Evolutionary conservation across 176 grass and related monocot species (phyloP).

Genomic region (Dactylis glomerata): DNA sequence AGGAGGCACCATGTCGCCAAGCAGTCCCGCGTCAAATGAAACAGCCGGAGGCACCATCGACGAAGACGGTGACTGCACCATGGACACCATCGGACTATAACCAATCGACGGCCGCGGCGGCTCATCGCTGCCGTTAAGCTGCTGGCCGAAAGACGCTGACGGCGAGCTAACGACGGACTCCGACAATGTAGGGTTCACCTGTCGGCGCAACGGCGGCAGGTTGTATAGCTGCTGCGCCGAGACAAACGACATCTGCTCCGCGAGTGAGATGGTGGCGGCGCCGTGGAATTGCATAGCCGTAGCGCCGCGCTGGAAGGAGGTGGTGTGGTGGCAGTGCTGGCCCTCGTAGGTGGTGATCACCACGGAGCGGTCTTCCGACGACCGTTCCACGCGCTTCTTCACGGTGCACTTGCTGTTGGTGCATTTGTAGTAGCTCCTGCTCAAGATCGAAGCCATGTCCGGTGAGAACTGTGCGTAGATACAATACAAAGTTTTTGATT

Average conservation of each 20-base stretch:
- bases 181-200: background rate
- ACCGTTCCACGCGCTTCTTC: slow-evolving; percentile 94
- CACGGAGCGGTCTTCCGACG: slow-evolving; percentile 59
- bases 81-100: background rate
- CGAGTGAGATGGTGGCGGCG: slow-evolving; percentile 33
- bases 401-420: slow-evolving; percentile 84
- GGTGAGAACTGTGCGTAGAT: background rate
- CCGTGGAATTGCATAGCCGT: slow-evolving; percentile 27
- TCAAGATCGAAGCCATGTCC: background rate
- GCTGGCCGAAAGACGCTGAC: background rate
- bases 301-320: slow-evolving; percentile 40
- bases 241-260: slow-evolving; percentile 43
- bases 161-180: background rate
- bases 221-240: slow-evolving; percentile 26
- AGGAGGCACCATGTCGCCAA: slow-evolving; percentile 82
- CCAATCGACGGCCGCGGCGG: background rate
- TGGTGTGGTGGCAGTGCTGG: slow-evolving; percentile 75
- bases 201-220: slow-evolving; percentile 23
- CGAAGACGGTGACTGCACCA: background rate
- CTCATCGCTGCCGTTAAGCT: slow-evolving; percentile 2
- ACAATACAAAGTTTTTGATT: background rate
- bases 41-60: background rate
- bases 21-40: slow-evolving; percentile 49
- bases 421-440: slow-evolving; percentile 94
- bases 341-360: slow-evolving; percentile 98